A percentile compares a stretch with the other conserved stretches of the same genome.
Conservation (phyloP, 208 protist genomes). For the Leishmania arabica region DNA sequence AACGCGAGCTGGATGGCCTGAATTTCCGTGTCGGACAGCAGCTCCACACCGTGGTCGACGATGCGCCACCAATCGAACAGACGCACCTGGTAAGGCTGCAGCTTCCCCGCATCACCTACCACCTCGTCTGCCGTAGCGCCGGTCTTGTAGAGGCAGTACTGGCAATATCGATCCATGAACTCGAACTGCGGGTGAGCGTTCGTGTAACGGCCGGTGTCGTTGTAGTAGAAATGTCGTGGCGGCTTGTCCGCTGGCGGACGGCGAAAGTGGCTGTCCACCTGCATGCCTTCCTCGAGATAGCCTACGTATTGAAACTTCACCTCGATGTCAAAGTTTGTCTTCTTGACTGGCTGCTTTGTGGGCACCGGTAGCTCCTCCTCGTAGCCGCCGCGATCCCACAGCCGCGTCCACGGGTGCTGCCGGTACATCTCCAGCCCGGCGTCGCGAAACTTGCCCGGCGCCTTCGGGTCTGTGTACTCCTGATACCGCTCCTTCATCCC, state of each 20-base stretch:
- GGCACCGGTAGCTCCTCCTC: slow-evolving; percentile 44
- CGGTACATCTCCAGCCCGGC: slow-evolving; percentile 68
- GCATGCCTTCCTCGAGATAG: slow-evolving; percentile 41
- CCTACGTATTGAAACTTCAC: slow-evolving; percentile 43
- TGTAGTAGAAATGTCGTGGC: slow-evolving; percentile 67
- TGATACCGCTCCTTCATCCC: slow-evolving; percentile 51
- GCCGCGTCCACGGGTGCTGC: slow-evolving; percentile 56
- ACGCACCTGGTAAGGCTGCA: slow-evolving; percentile 43
- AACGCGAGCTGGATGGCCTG: slow-evolving; percentile 76
- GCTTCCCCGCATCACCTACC: slow-evolving; percentile 15
- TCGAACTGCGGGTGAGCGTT: slow-evolving; percentile 68
- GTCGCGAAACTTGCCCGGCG: slow-evolving; percentile 61
- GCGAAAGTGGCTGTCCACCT: slow-evolving; percentile 52
- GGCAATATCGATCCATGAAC: slow-evolving; percentile 83
- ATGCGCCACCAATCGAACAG: slow-evolving; percentile 77
- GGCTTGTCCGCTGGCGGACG: slow-evolving; percentile 39
- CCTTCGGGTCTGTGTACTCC: slow-evolving; percentile 48
- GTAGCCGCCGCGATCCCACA: slow-evolving; percentile 68
- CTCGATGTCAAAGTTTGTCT: slow-evolving; percentile 65
- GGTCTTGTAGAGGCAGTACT: slow-evolving; percentile 84
- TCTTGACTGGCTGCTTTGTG: slow-evolving; percentile 23
- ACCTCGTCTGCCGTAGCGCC: slow-evolving; percentile 56
- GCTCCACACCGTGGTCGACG: slow-evolving; percentile 36
- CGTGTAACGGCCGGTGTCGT: slow-evolving; percentile 64
- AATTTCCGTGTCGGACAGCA: slow-evolving; percentile 84